Conservation (phyloP, 345 rosid species). For the Salix viminalis region DNA sequence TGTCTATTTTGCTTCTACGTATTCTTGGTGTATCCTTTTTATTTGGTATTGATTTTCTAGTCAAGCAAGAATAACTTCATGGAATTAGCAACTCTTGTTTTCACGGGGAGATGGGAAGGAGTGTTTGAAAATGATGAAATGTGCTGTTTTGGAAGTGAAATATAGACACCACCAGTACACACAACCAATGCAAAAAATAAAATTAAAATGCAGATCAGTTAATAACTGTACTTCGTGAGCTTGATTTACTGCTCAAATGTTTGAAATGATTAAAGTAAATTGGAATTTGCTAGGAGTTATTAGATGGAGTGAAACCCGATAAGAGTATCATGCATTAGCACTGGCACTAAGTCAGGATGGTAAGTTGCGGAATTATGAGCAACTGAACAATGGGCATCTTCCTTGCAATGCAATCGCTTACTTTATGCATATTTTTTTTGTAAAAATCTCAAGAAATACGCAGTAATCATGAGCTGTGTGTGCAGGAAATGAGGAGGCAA, state of each 20-base stretch:
- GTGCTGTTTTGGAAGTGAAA: background rate
- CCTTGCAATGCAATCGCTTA: background rate
- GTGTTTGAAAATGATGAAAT: background rate
- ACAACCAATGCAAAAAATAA: background rate
- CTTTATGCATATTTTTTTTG: background rate
- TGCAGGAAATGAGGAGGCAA: constrained; percentile 83
- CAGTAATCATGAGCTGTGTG: constrained; percentile 7
- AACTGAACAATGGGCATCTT: background rate
- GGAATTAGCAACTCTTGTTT: background rate
- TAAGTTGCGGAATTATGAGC: background rate
- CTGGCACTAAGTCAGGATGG: background rate
- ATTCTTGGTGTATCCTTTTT: background rate
- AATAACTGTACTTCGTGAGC: background rate
- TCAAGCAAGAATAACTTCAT: background rate
- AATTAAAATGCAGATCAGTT: background rate
- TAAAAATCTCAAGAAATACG: background rate
- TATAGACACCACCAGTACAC: background rate
- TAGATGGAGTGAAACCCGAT: background rate
- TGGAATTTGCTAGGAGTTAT: background rate
- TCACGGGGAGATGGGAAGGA: background rate
- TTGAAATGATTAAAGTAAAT: background rate
- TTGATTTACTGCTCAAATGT: background rate
- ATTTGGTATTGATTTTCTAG: background rate
- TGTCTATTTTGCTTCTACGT: constrained; percentile 8
- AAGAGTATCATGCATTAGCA: background rate